phyloP scores from a whole-genome alignment of 805 yeast genomes.

The Pichia eremophila region DNA sequence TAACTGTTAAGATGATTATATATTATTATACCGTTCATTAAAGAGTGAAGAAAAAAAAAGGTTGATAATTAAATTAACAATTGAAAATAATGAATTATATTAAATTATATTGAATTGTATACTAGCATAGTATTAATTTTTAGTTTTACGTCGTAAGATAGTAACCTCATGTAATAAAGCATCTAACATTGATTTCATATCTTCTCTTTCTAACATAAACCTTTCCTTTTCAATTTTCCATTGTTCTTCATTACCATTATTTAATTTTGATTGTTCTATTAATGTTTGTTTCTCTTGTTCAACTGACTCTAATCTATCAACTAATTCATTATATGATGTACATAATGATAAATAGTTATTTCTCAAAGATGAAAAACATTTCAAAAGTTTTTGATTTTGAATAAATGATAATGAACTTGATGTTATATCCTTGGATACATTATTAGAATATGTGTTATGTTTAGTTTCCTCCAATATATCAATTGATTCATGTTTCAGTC shows the following conservation, averaged over 20 bases:
- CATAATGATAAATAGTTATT: slow-evolving; percentile 19
- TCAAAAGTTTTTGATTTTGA: slow-evolving; percentile 13
- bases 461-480: background rate
- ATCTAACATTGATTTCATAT: slow-evolving; percentile 19
- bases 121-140: background rate
- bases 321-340: slow-evolving; percentile 14
- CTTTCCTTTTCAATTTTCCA: slow-evolving; percentile 14
- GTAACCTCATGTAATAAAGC: slow-evolving; percentile 15
- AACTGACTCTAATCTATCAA: slow-evolving; percentile 3
- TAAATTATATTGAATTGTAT: too few relatives aligned
- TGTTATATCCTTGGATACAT: too few relatives aligned
- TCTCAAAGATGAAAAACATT: slow-evolving; percentile 17
- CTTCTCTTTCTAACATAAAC: slow-evolving; percentile 16
- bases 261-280: slow-evolving; percentile 6
- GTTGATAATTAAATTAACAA: background rate
- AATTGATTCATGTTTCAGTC: background rate
- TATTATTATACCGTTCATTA: too few relatives aligned
- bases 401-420: background rate
- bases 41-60: too few relatives aligned
- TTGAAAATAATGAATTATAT: too few relatives aligned
- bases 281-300: slow-evolving; percentile 4
- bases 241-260: slow-evolving; percentile 10
- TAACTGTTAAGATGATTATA: too few relatives aligned
- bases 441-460: too few relatives aligned
- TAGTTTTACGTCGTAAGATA: slow-evolving; percentile 11